phyloP scores from a whole-genome alignment of 176 grass and related monocot genomes.

The Oropetium thomaeum region DNA sequence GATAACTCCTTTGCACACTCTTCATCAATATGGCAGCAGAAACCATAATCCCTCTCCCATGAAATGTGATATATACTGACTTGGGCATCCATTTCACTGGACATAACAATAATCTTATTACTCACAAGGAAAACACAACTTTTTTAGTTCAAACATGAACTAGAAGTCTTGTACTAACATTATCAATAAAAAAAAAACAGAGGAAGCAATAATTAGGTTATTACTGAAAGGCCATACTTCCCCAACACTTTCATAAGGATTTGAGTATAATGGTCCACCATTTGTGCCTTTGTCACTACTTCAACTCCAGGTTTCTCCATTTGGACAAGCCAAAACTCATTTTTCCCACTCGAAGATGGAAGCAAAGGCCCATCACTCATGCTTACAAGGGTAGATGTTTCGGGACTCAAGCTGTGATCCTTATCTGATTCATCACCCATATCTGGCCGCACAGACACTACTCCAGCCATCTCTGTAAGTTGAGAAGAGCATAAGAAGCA shows the following conservation, averaged over 20 bases:
- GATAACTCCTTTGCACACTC: slow-evolving; percentile 60
- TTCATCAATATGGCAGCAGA: slow-evolving; percentile 83
- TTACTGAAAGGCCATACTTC: slow-evolving; percentile 56
- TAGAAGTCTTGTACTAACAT: no score
- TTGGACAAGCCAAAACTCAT: slow-evolving; percentile 74
- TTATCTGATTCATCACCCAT: slow-evolving; percentile 35
- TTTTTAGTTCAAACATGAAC: no score
- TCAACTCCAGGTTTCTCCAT: slow-evolving; percentile 76
- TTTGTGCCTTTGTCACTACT: slow-evolving; percentile 85
- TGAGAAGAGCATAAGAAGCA: slow-evolving; percentile 4
- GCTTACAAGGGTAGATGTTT: slow-evolving; percentile 22
- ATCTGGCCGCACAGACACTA: slow-evolving; percentile 61
- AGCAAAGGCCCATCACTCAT: slow-evolving; percentile 25
- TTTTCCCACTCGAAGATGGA: slow-evolving; percentile 39
- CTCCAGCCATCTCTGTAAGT: slow-evolving; percentile 51
- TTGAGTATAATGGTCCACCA: slow-evolving; percentile 78
- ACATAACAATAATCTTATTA: slow-evolving; percentile 8
- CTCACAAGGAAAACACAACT: background rate
- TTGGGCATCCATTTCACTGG: slow-evolving; percentile 88
- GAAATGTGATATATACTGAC: slow-evolving; percentile 85
- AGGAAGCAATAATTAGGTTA: background rate
- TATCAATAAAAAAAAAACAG: no score
- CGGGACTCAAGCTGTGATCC: slow-evolving; percentile 5
- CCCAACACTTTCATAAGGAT: slow-evolving; percentile 73
- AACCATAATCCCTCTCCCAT: slow-evolving; percentile 81